Evolutionary conservation across 208 protist genomes (phyloP).

Genomic region (Herpetomonas tarakana): DNA sequence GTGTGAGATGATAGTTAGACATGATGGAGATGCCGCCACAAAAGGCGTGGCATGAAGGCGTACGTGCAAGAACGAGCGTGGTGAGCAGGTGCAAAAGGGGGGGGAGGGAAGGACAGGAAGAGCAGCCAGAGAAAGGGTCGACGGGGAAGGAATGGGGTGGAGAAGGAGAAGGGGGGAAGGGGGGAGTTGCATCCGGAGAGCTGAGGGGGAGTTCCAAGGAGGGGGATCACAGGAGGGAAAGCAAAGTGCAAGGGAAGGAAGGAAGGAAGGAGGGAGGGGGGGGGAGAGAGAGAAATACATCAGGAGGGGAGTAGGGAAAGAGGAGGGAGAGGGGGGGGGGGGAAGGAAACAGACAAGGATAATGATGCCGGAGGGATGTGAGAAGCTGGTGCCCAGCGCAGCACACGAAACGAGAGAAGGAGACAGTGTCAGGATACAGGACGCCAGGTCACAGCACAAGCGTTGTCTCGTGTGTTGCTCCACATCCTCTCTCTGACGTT

Average conservation of each 20-base stretch:
- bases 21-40: too few relatives aligned
- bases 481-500: too few relatives aligned
- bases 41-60: too few relatives aligned
- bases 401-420: not conserved
- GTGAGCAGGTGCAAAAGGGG: not conserved
- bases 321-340: too few relatives aligned
- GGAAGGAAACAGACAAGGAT: not conserved
- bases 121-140: not conserved
- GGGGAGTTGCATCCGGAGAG: not conserved
- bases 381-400: too few relatives aligned
- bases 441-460: too few relatives aligned
- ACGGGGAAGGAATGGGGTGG: not conserved
- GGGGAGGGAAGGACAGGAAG: not conserved
- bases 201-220: not conserved
- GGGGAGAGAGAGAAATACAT: not conserved
- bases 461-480: too few relatives aligned
- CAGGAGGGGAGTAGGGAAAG: not conserved
- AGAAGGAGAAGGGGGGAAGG: too few relatives aligned
- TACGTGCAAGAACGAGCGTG: not conserved
- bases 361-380: slow-evolving; percentile 3
- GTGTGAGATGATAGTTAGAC: too few relatives aligned
- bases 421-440: too few relatives aligned
- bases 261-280: not conserved
- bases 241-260: not conserved
- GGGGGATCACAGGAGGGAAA: not conserved